phyloP scores from a whole-genome alignment of 1,284 basidiomycete species.

The Polyporus tsugae region DNA sequence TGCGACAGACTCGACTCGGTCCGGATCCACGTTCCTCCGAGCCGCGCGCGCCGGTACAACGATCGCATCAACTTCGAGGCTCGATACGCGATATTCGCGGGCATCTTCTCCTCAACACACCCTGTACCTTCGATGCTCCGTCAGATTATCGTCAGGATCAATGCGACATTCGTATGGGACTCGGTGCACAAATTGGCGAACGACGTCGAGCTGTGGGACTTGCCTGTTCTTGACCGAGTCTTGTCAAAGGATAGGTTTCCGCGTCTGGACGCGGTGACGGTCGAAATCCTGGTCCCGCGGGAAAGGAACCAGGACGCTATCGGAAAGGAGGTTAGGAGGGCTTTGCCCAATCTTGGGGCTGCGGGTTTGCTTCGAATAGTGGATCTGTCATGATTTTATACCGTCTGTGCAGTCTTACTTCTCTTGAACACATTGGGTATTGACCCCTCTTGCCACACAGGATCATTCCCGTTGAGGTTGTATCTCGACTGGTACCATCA shows the following conservation, averaged over 20 bases:
- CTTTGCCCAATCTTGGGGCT: not conserved
- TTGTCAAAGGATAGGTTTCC: not conserved
- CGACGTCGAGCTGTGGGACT: not conserved
- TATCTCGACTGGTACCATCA: too few species aligned
- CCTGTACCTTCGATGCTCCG: not conserved
- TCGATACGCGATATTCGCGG: not conserved
- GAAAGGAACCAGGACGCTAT: not conserved
- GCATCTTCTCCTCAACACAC: not conserved
- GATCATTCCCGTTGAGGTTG: too few species aligned
- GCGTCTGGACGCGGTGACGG: not conserved
- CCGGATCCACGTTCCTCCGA: not conserved
- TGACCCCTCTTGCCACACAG: not conserved
- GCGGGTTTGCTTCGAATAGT: not conserved
- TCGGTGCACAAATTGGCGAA: not conserved
- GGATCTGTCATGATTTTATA: not conserved
- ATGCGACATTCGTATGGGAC: not conserved
- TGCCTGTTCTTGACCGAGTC: not conserved
- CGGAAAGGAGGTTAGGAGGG: not conserved
- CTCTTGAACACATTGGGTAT: not conserved
- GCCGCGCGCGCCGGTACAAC: not conserved
- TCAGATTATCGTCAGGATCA: not conserved
- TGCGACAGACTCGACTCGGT: not conserved
- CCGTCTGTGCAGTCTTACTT: not conserved
- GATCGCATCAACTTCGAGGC: not conserved
- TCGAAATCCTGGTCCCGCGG: not conserved